Conservation (phyloP, 192 early-diverging fungal species). For the Coemansia asiatica region DNA sequence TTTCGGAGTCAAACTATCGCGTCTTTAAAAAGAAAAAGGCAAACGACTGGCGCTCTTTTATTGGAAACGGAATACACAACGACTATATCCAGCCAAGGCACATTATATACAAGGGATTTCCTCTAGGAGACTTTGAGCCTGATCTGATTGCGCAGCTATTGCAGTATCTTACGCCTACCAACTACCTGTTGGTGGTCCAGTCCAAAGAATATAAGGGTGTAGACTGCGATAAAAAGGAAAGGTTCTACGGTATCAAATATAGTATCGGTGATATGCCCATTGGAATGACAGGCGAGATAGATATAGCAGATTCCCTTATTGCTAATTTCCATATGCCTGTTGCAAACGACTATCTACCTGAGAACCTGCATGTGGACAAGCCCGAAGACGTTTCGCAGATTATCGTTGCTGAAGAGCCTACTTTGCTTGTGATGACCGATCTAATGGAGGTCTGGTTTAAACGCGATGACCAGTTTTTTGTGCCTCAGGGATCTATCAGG, state of each 20-base stretch:
- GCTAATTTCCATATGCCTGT: conserved; percentile 62
- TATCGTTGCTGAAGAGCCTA: not conserved
- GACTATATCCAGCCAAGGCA: conserved; percentile 41
- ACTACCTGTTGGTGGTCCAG: conserved; percentile 56
- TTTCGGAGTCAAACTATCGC: not conserved
- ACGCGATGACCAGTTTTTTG: conserved; percentile 3
- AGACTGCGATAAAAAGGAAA: conserved; percentile 54
- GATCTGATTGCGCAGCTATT: conserved; percentile 61
- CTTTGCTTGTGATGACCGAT: not conserved
- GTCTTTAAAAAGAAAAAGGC: not conserved
- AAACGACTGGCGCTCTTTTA: not conserved
- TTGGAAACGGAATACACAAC: not conserved
- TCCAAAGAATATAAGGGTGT: conserved; percentile 32
- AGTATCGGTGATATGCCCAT: conserved; percentile 53
- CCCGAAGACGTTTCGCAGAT: not conserved
- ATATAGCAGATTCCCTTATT: conserved; percentile 16
- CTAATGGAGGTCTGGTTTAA: conserved; percentile 8
- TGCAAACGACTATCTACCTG: conserved; percentile 74
- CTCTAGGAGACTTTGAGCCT: conserved; percentile 64
- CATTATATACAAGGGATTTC: conserved; percentile 61
- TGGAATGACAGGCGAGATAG: conserved; percentile 16
- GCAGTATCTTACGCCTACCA: conserved; percentile 57
- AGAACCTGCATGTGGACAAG: conserved; percentile 53
- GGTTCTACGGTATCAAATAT: conserved; percentile 81
- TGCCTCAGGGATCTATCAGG: not conserved